Conservation (phyloP, 768 basidiomycete genomes). For the Phanerochaete sordida region DNA sequence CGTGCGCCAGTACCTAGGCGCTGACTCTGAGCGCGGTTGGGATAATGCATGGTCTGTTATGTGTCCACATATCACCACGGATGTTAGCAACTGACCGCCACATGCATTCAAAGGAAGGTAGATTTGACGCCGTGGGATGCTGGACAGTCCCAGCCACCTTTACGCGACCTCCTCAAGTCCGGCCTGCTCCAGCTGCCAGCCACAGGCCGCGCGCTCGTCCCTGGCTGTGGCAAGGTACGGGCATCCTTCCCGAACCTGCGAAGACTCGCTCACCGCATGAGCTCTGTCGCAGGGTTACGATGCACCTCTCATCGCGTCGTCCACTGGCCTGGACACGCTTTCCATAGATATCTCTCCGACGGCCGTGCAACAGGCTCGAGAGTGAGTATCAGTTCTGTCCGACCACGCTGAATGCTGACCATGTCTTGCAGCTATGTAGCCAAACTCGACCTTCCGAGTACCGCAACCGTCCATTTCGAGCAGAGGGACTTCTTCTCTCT, state of each 20-base stretch:
- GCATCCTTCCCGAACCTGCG: too few species aligned
- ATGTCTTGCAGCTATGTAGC: constrained; percentile 13
- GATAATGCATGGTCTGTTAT: constrained; percentile 14
- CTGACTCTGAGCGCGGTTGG: constrained; percentile 10
- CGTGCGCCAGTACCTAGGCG: constrained; percentile 3
- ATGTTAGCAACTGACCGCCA: neutral
- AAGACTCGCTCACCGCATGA: too few species aligned
- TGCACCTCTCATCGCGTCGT: constrained; percentile 47
- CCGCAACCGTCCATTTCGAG: constrained; percentile 37
- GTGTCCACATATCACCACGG: neutral
- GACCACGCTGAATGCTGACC: neutral
- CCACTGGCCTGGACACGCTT: constrained; percentile 43
- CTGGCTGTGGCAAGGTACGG: constrained; percentile 55
- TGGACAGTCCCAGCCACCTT: constrained; percentile 50
- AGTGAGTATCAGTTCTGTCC: constrained; percentile 25
- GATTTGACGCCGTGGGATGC: constrained; percentile 63
- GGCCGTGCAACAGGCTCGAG: constrained; percentile 45
- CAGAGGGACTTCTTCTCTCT: constrained; percentile 55
- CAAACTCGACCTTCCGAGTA: constrained; percentile 16
- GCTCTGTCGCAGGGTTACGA: constrained; percentile 51
- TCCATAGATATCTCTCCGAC: constrained; percentile 57
- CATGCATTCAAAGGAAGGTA: constrained; percentile 30
- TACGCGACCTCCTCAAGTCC: constrained; percentile 48
- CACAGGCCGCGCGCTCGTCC: constrained; percentile 42
- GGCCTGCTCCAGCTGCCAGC: constrained; percentile 41